A percentile compares a stretch with the other conserved stretches of the same genome.
phyloP scores from a whole-genome alignment of 2,329 filamentous ascomycete genomes.

The Pseudogymnoascus verrucosus region DNA sequence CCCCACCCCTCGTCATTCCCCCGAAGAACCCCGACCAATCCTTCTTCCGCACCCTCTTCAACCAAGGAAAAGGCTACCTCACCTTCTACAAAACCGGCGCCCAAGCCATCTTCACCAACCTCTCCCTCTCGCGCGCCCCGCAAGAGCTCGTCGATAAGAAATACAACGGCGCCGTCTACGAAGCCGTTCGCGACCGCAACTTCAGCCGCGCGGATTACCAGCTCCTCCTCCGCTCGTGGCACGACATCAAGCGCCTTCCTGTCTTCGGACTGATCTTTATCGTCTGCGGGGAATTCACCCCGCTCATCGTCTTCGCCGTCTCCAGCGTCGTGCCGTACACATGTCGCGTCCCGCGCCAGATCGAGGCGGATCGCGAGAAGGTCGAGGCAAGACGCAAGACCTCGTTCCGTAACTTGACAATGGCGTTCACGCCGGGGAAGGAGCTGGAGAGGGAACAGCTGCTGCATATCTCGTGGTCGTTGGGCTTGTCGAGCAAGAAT shows the following conservation, averaged over 20 bases:
- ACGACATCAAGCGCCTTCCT: constrained; percentile 72
- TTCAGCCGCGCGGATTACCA: constrained; percentile 63
- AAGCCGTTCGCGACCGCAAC: constrained; percentile 26
- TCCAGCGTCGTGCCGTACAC: constrained; percentile 67
- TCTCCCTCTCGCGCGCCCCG: constrained; percentile 35
- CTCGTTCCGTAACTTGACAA: constrained; percentile 38
- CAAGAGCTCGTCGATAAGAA: constrained; percentile 40
- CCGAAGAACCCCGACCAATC: constrained; percentile 38
- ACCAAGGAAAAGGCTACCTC: constrained; percentile 63
- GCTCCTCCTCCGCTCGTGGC: constrained; percentile 56
- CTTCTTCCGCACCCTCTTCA: constrained; percentile 27
- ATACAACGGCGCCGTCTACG: constrained; percentile 28
- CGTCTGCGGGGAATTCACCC: constrained; percentile 79
- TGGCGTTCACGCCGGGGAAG: constrained; percentile 19
- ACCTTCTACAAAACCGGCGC: constrained; percentile 84
- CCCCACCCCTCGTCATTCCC: constrained; percentile 60
- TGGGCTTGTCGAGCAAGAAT: constrained; percentile 33
- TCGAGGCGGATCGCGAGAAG: constrained; percentile 47
- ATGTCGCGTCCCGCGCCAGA: constrained; percentile 74
- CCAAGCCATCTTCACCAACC: constrained; percentile 64
- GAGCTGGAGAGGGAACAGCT: constrained; percentile 32
- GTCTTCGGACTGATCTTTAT: constrained; percentile 69
- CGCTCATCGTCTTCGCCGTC: constrained; percentile 65
- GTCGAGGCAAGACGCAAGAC: constrained; percentile 43
- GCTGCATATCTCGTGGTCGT: constrained; percentile 32